A percentile compares a stretch with the other conserved stretches of the same genome.
These are phyloP conservation scores for Massospora cicadina DNA, from an alignment of 371 early-diverging fungal species.

Conservation along the genomic window DNA sequence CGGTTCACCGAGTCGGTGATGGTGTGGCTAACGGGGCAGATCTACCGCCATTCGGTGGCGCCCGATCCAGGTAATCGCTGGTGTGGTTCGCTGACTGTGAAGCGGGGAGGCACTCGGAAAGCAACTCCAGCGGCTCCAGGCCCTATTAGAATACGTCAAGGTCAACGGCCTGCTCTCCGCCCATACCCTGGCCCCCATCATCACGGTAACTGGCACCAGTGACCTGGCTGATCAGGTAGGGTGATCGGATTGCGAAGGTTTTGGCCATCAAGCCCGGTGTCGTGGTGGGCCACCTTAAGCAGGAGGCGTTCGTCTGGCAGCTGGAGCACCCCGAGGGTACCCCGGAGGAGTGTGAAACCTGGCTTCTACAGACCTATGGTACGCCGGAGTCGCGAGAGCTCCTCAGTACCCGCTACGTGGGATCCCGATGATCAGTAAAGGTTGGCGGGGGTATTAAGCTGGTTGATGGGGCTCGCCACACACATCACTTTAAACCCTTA, in stretches of 20 bases:
- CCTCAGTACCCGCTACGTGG: neutral
- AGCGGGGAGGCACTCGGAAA: neutral
- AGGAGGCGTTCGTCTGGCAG: neutral
- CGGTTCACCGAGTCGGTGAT: neutral
- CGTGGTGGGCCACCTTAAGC: neutral
- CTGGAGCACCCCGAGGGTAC: slow-evolving; percentile 1
- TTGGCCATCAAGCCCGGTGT: slow-evolving; percentile 7
- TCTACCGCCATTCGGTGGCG: neutral
- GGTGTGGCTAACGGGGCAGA: neutral
- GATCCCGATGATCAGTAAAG: neutral
- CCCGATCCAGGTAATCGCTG: neutral
- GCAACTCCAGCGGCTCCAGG: neutral
- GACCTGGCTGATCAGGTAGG: neutral
- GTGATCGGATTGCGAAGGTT: neutral
- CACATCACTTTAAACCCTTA: too few species aligned
- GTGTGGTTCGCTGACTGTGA: neutral
- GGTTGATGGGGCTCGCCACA: too few species aligned
- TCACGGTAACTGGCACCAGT: neutral
- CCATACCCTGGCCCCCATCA: neutral
- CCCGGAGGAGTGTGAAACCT: neutral
- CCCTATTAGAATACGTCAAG: neutral
- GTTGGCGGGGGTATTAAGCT: too few species aligned
- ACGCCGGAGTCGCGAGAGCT: neutral
- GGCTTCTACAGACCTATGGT: neutral
- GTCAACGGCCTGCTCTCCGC: neutral